phyloP scores from a whole-genome alignment of 2,329 filamentous ascomycete species.

The Claviceps paspali region DNA sequence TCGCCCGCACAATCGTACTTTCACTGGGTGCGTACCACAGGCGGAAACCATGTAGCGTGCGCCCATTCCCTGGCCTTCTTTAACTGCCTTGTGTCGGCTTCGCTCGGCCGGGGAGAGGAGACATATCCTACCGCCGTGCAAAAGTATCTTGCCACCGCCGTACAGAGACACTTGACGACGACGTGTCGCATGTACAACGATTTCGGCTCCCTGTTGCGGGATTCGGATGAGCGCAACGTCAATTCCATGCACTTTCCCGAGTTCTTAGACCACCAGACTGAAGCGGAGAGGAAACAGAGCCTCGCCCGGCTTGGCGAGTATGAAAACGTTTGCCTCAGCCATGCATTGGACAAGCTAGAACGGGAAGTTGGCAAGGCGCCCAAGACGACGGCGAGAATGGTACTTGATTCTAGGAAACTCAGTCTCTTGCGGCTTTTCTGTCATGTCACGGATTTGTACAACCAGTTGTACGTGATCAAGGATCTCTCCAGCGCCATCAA shows the following conservation, averaged over 20 bases:
- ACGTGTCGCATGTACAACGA: conserved; percentile 8
- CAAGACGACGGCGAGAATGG: background rate
- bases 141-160: conserved; percentile 6
- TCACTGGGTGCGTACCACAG: conserved; percentile 8
- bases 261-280: conserved; percentile 1
- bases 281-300: conserved; percentile 1
- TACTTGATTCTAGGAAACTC: background rate
- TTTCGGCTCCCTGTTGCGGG: conserved; percentile 7
- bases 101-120: conserved; percentile 3
- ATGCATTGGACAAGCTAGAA: background rate
- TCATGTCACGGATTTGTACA: background rate
- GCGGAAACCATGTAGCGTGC: conserved; percentile 7
- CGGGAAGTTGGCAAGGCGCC: background rate
- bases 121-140: conserved; percentile 4
- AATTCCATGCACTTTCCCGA: conserved; percentile 10
- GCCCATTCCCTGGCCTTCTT: conserved; percentile 8
- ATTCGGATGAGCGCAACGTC: conserved; percentile 9
- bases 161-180: conserved; percentile 7
- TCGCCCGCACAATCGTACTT: conserved; percentile 4
- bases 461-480: background rate
- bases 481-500: conserved; percentile 1
- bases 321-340: conserved; percentile 3
- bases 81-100: conserved; percentile 6
- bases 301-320: conserved; percentile 5
- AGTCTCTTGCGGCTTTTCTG: background rate